Evolutionary conservation across 331 rosid genomes (phyloP).

Genomic region (Saraca asoca): DNA sequence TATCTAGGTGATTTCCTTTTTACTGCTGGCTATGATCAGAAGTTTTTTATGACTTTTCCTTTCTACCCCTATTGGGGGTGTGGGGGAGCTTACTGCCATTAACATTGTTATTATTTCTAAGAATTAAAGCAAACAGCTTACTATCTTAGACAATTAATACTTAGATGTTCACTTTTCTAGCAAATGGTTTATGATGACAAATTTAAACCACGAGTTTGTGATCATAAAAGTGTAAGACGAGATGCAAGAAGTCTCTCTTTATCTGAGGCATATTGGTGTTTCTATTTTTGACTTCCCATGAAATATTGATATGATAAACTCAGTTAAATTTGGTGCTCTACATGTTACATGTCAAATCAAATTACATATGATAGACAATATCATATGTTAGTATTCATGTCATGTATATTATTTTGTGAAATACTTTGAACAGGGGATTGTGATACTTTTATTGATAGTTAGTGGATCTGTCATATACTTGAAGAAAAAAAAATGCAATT

Average conservation of each 20-base stretch:
- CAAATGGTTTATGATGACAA: background rate
- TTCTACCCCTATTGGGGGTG: too few species aligned
- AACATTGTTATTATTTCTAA: background rate
- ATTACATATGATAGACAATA: background rate
- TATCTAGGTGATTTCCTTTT: background rate
- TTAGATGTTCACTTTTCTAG: background rate
- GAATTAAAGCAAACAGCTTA: background rate
- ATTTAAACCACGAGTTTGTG: background rate
- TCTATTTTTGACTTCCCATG: background rate
- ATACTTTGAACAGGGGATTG: constrained; percentile 53
- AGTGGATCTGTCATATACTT: constrained; percentile 64
- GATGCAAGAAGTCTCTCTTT: background rate
- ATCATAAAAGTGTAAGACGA: background rate
- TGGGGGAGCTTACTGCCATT: background rate
- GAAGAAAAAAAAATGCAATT: constrained; percentile 51
- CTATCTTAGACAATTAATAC: background rate
- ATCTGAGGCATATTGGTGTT: constrained; percentile 6
- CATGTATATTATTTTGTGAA: constrained; percentile 3
- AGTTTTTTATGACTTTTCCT: background rate
- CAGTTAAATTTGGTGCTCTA: background rate
- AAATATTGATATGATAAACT: constrained; percentile 10
- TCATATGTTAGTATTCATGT: constrained; percentile 26
- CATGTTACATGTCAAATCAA: constrained; percentile 27
- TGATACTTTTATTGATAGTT: constrained; percentile 53
- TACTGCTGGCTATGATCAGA: too few species aligned